Evolutionary conservation across 2,329 filamentous ascomycete genomes (phyloP).

Genomic region (Grosmannia serpens): DNA sequence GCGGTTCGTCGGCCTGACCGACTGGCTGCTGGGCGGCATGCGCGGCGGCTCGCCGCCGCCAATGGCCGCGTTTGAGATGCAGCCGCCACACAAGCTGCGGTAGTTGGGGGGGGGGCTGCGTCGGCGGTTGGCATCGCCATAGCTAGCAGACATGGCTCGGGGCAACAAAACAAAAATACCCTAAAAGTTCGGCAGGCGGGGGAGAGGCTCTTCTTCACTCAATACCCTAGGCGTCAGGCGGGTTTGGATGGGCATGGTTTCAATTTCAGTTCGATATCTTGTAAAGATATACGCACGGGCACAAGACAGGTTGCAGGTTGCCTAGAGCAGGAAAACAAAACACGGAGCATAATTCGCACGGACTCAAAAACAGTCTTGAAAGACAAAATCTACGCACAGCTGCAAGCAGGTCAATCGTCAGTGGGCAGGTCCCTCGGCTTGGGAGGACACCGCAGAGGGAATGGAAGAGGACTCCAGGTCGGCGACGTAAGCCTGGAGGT

Average conservation of each 20-base stretch:
- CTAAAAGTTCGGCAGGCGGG: not conserved
- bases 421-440: no score
- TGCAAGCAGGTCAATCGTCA: no score
- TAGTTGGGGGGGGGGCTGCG: not conserved
- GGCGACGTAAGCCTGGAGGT: not conserved
- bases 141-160: no score
- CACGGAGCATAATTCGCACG: not conserved
- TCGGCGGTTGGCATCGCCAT: no score
- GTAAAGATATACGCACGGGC: not conserved
- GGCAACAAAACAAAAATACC: no score
- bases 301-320: not conserved
- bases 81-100: slow-evolving; percentile 6
- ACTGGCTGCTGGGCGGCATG: slow-evolving; percentile 83
- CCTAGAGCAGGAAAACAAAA: not conserved
- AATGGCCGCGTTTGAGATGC: slow-evolving; percentile 11
- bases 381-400: no score
- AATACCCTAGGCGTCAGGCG: slow-evolving; percentile 7
- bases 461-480: no score
- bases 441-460: no score
- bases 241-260: not conserved
- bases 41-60: slow-evolving; percentile 20
- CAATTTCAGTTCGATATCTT: not conserved
- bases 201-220: slow-evolving; percentile 9
- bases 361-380: no score
- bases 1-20: slow-evolving; percentile 80